Evolutionary conservation across 352 stramenopile species (phyloP), one percentile per base, ranked within the genome.

Genomic region (Phytophthora pinifolia): DNA sequence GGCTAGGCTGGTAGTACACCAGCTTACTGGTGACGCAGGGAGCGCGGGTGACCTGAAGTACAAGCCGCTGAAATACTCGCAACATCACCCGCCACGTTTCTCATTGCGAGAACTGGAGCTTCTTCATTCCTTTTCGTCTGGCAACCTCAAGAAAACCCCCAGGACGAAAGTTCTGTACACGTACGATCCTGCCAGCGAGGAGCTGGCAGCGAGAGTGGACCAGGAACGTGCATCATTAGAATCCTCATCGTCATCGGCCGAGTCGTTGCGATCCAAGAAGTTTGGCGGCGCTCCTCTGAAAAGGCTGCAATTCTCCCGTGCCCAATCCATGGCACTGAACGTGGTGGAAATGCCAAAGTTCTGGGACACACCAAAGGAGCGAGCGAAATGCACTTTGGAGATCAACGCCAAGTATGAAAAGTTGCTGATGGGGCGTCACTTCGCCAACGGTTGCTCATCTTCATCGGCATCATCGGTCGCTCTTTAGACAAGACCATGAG

Each of bases 51-150:
- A 71, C 18, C 60, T 88, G 51, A 91, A 88, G 61, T 91, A 91
- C 67, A 91, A 91, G 53, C 81, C 81, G 3, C 61, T 91, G 14
- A 74, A 84, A 54, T 91, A 91, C 54, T 86, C 74, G 4, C 66
- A 76, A 29, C 63, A 74, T 9, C 66, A 80, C 22, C 37, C 62
- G 8, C 80, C 79, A 18, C 68, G 72, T 8, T 78, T 76, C 17
- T 87, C 80, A 1, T 46, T 88, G 38, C 67, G 70, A 30, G 56
- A 75, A 18, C 38, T 82, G 15, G 66, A 70, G 12, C 29, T 69
- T 15, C 57, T 72, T 31, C 51, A 53, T 36, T 62, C 50, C 5
- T 42, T 61, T 52, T 74, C 65, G 38, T 62, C 45, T 2, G 29
- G 46, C n/a, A 68, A 55, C 18, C 39, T 53, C 13, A 74, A 71